These are phyloP conservation scores for Rhynchospora tenuis DNA, from an alignment of 176 grass and related monocot species.

Conservation along the genomic window DNA sequence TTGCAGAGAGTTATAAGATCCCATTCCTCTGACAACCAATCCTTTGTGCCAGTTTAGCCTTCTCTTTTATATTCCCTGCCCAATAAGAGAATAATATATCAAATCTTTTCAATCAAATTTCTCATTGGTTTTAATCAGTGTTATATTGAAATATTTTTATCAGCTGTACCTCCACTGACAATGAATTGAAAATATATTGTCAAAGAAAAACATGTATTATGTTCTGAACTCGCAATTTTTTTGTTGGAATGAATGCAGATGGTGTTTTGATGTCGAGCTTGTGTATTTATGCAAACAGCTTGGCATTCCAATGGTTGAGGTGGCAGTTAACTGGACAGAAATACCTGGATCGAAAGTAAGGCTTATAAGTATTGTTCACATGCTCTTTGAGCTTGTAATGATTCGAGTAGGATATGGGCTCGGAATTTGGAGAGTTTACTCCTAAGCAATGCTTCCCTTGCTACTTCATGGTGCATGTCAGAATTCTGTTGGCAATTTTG, in stretches of 20 bases:
- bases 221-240: not conserved
- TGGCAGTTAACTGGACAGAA: conserved; percentile 90
- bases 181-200: not conserved
- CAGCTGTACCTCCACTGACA: not conserved
- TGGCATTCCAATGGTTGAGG: conserved; percentile 67
- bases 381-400: conserved; percentile 90
- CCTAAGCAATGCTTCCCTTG: conserved; percentile 1
- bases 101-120: too few relatives aligned
- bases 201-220: not conserved
- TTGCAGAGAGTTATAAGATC: too few relatives aligned
- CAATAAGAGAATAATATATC: too few relatives aligned
- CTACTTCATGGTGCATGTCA: not conserved
- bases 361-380: conserved; percentile 77
- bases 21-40: too few relatives aligned
- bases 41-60: too few relatives aligned
- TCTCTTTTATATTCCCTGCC: too few relatives aligned
- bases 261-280: conserved; percentile 96
- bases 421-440: conserved; percentile 80
- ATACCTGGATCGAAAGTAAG: conserved; percentile 92
- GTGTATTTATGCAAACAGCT: conserved; percentile 90
- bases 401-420: conserved; percentile 83
- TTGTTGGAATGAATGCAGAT: conserved; percentile 38
- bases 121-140: too few relatives aligned
- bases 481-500: not conserved
- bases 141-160: not conserved